Evolutionary conservation across 345 rosid species (phyloP).

Genomic region (Bruguiera parviflora): DNA sequence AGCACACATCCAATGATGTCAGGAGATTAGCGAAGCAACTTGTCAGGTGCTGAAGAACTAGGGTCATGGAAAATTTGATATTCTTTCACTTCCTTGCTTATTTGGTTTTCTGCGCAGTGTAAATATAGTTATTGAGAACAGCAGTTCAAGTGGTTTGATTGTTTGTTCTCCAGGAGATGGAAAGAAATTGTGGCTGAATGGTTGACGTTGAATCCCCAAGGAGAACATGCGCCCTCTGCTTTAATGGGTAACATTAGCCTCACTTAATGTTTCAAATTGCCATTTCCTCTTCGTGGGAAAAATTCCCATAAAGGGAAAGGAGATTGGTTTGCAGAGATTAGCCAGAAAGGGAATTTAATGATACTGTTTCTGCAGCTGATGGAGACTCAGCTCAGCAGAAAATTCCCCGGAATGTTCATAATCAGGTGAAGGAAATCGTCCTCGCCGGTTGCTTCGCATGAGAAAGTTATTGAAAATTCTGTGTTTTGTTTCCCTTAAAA

Average conservation of each 20-base stretch:
- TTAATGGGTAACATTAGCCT: constrained; percentile 56
- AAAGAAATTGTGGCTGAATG: constrained; percentile 89
- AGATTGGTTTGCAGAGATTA: constrained; percentile 11
- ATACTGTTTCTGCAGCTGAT: constrained; percentile 45
- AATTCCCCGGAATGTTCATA: constrained; percentile 57
- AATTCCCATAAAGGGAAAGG: constrained; percentile 2
- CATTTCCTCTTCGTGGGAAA: constrained; percentile 20
- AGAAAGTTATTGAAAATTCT: constrained; percentile 23
- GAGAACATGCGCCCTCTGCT: constrained; percentile 62
- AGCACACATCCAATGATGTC: constrained; percentile 72
- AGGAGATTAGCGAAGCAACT: constrained; percentile 77
- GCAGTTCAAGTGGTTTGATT: background rate
- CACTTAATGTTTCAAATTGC: background rate
- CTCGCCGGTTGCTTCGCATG: constrained; percentile 16
- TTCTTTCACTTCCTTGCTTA: background rate
- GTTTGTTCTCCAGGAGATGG: constrained; percentile 68
- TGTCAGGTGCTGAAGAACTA: constrained; percentile 47
- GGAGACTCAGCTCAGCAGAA: constrained; percentile 87
- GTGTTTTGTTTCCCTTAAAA: constrained; percentile 12
- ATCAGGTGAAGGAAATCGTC: constrained; percentile 56
- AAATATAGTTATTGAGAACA: background rate
- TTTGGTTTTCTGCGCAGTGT: background rate
- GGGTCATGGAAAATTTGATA: constrained; percentile 23
- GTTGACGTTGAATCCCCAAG: constrained; percentile 82
- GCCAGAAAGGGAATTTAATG: constrained; percentile 8